Conservation (phyloP, 495 filamentous ascomycete species). For the Hypoxylon lenormandii region DNA sequence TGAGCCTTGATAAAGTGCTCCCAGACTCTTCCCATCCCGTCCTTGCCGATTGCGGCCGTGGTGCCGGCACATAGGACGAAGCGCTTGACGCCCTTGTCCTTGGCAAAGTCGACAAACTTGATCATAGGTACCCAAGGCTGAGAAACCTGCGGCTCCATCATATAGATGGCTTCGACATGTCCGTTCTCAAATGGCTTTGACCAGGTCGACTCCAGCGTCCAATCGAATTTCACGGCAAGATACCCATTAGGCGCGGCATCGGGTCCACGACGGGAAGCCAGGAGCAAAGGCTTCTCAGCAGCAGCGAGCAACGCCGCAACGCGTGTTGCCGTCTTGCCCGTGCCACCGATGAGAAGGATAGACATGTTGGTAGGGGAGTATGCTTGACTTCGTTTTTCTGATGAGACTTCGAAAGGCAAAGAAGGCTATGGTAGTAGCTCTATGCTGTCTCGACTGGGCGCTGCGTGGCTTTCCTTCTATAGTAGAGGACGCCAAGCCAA, state of each 20-base stretch:
- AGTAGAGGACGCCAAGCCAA: background rate
- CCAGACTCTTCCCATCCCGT: slow-evolving; percentile 57
- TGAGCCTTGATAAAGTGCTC: slow-evolving; percentile 55
- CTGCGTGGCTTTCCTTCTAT: background rate
- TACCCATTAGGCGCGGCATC: slow-evolving; percentile 1
- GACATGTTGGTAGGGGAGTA: slow-evolving; percentile 22
- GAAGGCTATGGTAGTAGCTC: too few species aligned
- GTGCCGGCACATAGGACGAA: slow-evolving; percentile 58
- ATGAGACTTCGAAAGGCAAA: too few species aligned
- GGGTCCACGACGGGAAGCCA: slow-evolving; percentile 53
- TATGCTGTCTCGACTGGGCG: background rate
- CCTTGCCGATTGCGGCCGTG: slow-evolving; percentile 52
- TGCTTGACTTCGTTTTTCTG: too few species aligned
- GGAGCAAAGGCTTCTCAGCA: slow-evolving; percentile 47
- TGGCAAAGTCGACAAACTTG: slow-evolving; percentile 56
- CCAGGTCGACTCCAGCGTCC: slow-evolving; percentile 57
- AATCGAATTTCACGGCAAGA: slow-evolving; percentile 58
- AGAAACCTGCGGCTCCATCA: slow-evolving; percentile 54
- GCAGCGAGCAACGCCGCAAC: slow-evolving; percentile 54
- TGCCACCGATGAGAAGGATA: slow-evolving; percentile 62
- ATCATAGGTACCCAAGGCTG: slow-evolving; percentile 53
- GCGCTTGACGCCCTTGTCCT: slow-evolving; percentile 52
- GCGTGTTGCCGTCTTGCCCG: slow-evolving; percentile 60
- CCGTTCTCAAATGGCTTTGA: slow-evolving; percentile 44
- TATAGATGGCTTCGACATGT: slow-evolving; percentile 54